Conservation (phyloP, 495 filamentous ascomycete species). For the Pseudevernia furfuracea region DNA sequence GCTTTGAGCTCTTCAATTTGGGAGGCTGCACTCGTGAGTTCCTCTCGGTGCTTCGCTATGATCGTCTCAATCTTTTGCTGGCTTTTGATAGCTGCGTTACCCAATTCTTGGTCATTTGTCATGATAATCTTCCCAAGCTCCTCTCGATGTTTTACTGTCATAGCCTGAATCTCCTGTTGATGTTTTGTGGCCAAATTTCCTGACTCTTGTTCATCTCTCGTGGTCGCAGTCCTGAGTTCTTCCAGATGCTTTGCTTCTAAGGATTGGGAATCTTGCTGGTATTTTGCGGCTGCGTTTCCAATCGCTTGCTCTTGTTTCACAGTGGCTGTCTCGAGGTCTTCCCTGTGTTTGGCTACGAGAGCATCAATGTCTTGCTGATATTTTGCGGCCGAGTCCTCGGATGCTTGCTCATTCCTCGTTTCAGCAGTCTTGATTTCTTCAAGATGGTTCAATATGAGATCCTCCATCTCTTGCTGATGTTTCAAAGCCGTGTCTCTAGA, state of each 20-base stretch:
- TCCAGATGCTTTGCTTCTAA: not conserved
- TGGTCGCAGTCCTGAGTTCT: not conserved
- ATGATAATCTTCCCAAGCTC: not conserved
- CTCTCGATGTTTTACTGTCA: not conserved
- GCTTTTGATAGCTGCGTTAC: not conserved
- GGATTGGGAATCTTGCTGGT: not conserved
- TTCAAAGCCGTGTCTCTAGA: constrained; percentile 7
- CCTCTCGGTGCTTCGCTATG: not conserved
- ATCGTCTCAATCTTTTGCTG: not conserved
- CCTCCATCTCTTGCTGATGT: constrained; percentile 14
- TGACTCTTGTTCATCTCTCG: not conserved
- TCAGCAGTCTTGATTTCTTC: constrained; percentile 4
- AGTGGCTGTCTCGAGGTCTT: constrained; percentile 8
- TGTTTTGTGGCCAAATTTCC: constrained; percentile 13
- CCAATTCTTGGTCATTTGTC: constrained; percentile 2
- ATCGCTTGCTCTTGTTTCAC: constrained; percentile 17
- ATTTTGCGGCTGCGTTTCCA: not conserved
- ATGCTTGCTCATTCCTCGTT: constrained; percentile 10
- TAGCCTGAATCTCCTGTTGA: constrained; percentile 11
- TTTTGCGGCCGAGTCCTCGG: constrained; percentile 13
- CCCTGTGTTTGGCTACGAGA: constrained; percentile 7
- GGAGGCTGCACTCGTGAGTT: constrained; percentile 3
- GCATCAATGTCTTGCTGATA: constrained; percentile 10
- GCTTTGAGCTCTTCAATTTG: constrained; percentile 5
- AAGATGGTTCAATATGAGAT: constrained; percentile 1